A percentile compares a stretch with the other conserved stretches of the same genome.
phyloP scores from a whole-genome alignment of 208 protist species.

The Polymyxa betae region DNA sequence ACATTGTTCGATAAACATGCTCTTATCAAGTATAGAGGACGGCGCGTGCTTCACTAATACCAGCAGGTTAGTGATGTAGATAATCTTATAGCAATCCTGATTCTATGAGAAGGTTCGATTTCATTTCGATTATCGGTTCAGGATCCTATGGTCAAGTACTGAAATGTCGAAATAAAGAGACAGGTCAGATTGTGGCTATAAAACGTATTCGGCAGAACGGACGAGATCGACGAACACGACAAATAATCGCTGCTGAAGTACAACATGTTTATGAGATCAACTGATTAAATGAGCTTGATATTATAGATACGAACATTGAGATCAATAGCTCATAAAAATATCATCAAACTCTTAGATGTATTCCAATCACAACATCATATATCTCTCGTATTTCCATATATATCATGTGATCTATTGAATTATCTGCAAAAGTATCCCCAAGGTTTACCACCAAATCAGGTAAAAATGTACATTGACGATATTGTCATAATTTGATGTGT shows the following conservation, averaged over 20 bases:
- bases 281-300: not conserved
- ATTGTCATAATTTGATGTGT: not conserved
- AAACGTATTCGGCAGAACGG: conserved; percentile 94
- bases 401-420: not conserved
- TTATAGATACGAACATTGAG: not conserved
- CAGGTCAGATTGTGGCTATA: conserved; percentile 84
- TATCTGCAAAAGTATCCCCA: not conserved
- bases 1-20: no score
- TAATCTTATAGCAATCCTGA: no score
- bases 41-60: no score
- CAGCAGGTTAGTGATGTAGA: no score
- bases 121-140: conserved; percentile 88
- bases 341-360: not conserved
- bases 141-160: conserved; percentile 95
- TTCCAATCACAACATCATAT: not conserved
- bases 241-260: not conserved
- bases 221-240: conserved; percentile 81
- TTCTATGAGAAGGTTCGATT: conserved; percentile 78
- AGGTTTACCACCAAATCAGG: not conserved
- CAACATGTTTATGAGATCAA: not conserved
- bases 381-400: not conserved
- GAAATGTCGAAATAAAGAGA: conserved; percentile 82
- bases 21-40: no score
- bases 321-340: not conserved
- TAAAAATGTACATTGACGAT: not conserved